These are phyloP conservation scores for Hyaloscypha variabilis DNA, from an alignment of 495 filamentous ascomycete species.

Conservation along the genomic window DNA sequence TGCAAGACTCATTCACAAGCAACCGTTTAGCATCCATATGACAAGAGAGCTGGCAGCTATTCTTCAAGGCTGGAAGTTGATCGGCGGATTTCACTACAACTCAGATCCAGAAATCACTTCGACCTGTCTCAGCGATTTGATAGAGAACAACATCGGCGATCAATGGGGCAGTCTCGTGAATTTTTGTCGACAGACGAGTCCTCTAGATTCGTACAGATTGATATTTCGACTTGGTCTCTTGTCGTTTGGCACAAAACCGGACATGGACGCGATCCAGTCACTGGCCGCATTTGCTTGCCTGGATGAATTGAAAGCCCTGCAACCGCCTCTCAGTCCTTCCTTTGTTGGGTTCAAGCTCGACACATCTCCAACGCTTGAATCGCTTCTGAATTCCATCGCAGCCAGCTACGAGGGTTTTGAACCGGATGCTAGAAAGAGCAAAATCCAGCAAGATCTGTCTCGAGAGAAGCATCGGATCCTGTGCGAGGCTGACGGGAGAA, in stretches of 20 bases:
- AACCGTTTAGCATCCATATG: conserved; percentile 31
- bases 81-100: conserved; percentile 32
- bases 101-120: conserved; percentile 35
- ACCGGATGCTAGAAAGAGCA: conserved; percentile 28
- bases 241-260: conserved; percentile 36
- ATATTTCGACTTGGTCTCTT: conserved; percentile 49
- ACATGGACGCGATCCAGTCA: conserved; percentile 41
- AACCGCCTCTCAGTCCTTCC: conserved; percentile 34
- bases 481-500: conserved; percentile 29
- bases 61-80: conserved; percentile 39
- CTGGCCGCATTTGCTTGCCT: conserved; percentile 41
- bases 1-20: conserved; percentile 31
- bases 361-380: conserved; percentile 5
- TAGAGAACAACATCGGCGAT: conserved; percentile 35
- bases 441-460: conserved; percentile 31
- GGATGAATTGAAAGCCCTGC: conserved; percentile 37
- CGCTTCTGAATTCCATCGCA: conserved; percentile 15
- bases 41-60: conserved; percentile 35
- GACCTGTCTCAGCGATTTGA: conserved; percentile 34
- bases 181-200: conserved; percentile 30
- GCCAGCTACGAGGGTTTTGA: conserved; percentile 31
- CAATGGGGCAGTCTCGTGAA: conserved; percentile 49
- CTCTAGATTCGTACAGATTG: conserved; percentile 35
- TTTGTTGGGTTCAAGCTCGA: conserved; percentile 34
- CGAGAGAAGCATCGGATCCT: conserved; percentile 31